Conservation (phyloP, 768 basidiomycete species). For the Mycena maculata region DNA sequence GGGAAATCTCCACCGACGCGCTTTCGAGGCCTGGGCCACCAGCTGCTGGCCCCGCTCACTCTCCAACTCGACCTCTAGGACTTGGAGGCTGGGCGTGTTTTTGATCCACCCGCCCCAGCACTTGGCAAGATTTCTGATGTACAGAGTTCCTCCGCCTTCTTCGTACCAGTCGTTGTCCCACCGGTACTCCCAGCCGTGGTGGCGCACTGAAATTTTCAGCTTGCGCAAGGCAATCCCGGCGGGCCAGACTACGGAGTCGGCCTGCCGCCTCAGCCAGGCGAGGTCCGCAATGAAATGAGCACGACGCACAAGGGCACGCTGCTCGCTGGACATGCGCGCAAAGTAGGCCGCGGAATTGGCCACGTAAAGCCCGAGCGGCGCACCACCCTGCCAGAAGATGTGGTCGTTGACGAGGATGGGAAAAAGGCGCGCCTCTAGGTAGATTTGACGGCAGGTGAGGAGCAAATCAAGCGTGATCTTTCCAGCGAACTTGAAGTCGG, state of each 20-base stretch:
- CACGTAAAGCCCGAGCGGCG: slow-evolving; percentile 2
- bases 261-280: background rate
- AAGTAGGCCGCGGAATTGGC: background rate
- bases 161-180: too few relatives aligned
- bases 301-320: background rate
- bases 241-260: background rate
- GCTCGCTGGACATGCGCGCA: background rate
- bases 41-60: too few relatives aligned
- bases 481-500: background rate
- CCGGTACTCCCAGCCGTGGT: background rate
- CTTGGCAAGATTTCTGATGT: too few relatives aligned
- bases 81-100: background rate
- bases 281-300: background rate
- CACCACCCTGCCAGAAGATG: slow-evolving; percentile 7
- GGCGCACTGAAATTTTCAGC: background rate
- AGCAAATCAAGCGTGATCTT: background rate
- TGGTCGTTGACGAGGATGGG: background rate
- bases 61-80: background rate
- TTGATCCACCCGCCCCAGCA: background rate
- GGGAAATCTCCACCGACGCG: too few relatives aligned
- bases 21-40: too few relatives aligned
- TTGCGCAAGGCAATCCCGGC: background rate
- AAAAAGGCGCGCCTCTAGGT: slow-evolving; percentile 11
- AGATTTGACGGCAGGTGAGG: background rate
- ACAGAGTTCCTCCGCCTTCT: too few relatives aligned